Base-by-base conservation (phyloP, 108 stramenopile genomes). In the Ochromonas danica region DNA sequence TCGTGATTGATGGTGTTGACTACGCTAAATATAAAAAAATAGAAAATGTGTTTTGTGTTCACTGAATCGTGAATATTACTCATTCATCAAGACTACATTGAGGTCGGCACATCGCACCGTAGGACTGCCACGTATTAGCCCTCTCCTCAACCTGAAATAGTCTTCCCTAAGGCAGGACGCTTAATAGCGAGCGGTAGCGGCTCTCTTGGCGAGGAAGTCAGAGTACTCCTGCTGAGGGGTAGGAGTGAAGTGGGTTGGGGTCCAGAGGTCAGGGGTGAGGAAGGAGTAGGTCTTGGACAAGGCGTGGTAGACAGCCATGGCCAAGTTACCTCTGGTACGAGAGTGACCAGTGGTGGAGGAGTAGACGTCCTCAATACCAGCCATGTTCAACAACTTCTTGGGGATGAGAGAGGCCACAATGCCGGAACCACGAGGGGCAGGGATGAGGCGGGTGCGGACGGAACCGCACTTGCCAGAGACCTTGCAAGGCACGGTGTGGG, bases 271-370 rank as follows among this genome's bases (percentile, higher is more conserved):
- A 31, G 99, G 99, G 82, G 90, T 91, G 77, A 99, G 87, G 93
- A 94, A 99, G 78, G 94, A 94, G 89, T 98, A 99, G 67, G 97
- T 97, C 89, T 93, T 93, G 36, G 90, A 87, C 17, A 99, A 90
- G 71, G 99, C 97, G 78, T 91, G 93, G 92, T 94, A 99, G 78
- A 97, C 90, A 38, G 97, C 99, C 96, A 96, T 98, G 91, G 98
- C 95, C 88, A 94, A 97, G 94, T 99, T 99, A 82, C 97, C 97
- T 90, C 95, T 96, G 88, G 99, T 99, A 86, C 99, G 97, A 79
- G 99, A 94, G 94, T 99, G 97, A 71, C 99, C 63, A 33, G 63
- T 67, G 72, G 72, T 57, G 72, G 72, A 75, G 40, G 72, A 75
- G 83, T 87, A 87, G 70, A 82, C 82, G 81, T 87, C 87, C 79